These are phyloP conservation scores for Epichloe gansuensis DNA, from an alignment of 2,329 filamentous ascomycete species.

Conservation along the genomic window DNA sequence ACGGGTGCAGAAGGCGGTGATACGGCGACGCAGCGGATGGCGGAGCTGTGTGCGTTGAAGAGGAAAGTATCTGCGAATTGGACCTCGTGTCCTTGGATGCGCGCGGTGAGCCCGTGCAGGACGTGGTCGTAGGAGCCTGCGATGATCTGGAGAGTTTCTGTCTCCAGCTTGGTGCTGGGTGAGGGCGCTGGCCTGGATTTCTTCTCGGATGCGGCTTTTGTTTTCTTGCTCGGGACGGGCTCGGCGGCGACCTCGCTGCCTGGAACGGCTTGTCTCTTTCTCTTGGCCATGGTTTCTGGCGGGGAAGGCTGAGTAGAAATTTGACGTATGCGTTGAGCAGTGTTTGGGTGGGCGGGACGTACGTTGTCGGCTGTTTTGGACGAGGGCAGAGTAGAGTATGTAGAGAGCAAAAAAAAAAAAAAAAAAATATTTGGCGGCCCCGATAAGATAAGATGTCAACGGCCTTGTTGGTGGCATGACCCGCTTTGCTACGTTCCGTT, in stretches of 20 bases:
- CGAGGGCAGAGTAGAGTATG: no score
- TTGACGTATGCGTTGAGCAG: neutral
- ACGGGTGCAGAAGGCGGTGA: constrained; percentile 57
- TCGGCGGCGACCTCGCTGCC: constrained; percentile 14
- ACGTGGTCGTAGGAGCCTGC: constrained; percentile 90
- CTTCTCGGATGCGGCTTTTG: constrained; percentile 12
- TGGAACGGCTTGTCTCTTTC: constrained; percentile 31
- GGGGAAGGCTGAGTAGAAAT: neutral
- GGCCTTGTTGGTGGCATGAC: neutral
- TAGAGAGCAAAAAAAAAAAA: neutral
- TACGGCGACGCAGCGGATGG: constrained; percentile 78
- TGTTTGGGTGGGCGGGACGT: neutral
- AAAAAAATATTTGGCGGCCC: constrained; percentile 1
- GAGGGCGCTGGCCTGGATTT: constrained; percentile 4
- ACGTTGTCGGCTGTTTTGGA: neutral
- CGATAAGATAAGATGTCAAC: constrained; percentile 5
- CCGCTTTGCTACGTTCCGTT: neutral
- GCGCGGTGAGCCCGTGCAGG: constrained; percentile 80
- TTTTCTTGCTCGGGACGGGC: constrained; percentile 19
- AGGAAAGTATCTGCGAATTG: constrained; percentile 87
- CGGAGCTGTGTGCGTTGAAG: constrained; percentile 84
- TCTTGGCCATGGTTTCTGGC: constrained; percentile 27
- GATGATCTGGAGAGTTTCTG: constrained; percentile 69
- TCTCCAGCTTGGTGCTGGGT: constrained; percentile 2
- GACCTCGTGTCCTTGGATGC: constrained; percentile 35